phyloP scores from a whole-genome alignment of 2,329 filamentous ascomycete species.

The Alternaria alternata region DNA sequence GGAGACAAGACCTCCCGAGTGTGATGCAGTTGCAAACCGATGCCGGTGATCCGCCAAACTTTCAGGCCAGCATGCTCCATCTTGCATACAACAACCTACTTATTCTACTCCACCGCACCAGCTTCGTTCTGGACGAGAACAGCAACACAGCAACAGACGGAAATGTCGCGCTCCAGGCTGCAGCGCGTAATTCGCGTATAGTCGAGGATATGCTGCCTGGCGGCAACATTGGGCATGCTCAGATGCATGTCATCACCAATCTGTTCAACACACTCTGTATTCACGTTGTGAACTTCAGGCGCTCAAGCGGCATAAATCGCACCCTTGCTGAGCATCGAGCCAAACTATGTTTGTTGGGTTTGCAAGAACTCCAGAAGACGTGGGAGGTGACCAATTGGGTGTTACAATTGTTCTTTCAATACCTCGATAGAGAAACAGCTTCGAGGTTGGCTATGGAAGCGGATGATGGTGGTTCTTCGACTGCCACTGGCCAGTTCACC shows the following conservation, averaged over 20 bases:
- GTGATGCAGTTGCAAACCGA: constrained; percentile 46
- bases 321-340: constrained; percentile 60
- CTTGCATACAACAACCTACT: constrained; percentile 59
- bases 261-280: constrained; percentile 60
- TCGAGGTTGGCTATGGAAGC: constrained; percentile 46
- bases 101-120: constrained; percentile 56
- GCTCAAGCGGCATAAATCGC: constrained; percentile 48
- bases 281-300: constrained; percentile 56
- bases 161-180: constrained; percentile 56
- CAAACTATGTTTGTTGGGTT: constrained; percentile 57
- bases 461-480: constrained; percentile 31
- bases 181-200: constrained; percentile 57
- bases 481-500: constrained; percentile 14
- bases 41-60: constrained; percentile 43
- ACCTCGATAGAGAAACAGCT: constrained; percentile 57
- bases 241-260: constrained; percentile 60
- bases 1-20: constrained; percentile 52
- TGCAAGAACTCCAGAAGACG: constrained; percentile 59
- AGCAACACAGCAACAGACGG: constrained; percentile 48
- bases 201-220: constrained; percentile 59
- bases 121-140: constrained; percentile 50
- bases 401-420: constrained; percentile 59
- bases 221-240: constrained; percentile 55
- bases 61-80: constrained; percentile 53
- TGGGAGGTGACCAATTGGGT: constrained; percentile 62